Evolutionary conservation across 371 early-diverging fungal genomes (phyloP).

Genomic region (Rhizopus sp.): DNA sequence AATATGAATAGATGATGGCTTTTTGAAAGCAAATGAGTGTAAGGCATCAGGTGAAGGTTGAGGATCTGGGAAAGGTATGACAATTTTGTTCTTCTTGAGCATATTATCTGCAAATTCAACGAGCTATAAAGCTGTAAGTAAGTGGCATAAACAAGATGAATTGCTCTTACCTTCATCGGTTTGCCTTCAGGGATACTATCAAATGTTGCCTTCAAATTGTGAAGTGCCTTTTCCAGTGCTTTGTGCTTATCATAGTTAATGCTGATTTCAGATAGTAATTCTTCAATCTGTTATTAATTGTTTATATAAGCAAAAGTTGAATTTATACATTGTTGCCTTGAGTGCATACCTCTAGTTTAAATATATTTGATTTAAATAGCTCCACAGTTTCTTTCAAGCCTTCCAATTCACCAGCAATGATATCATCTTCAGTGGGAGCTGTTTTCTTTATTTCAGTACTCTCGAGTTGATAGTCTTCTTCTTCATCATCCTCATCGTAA

Average conservation of each 20-base stretch:
- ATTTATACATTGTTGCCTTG: not conserved
- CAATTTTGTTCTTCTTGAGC: conserved; percentile 54
- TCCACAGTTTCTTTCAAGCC: conserved; percentile 80
- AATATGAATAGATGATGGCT: conserved; percentile 77
- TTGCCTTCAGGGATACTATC: conserved; percentile 52
- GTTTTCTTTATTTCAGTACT: conserved; percentile 36
- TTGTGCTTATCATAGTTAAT: conserved; percentile 68
- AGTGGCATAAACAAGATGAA: not conserved
- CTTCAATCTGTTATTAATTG: conserved; percentile 65
- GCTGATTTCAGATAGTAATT: conserved; percentile 74
- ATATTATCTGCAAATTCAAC: conserved; percentile 46
- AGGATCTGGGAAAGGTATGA: conserved; percentile 77
- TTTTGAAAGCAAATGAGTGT: conserved; percentile 75
- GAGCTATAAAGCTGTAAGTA: conserved; percentile 27
- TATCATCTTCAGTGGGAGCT: conserved; percentile 34
- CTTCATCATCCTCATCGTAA: conserved; percentile 48
- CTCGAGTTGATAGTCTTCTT: conserved; percentile 27
- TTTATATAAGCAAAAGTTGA: not conserved
- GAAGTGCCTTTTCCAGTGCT: conserved; percentile 75
- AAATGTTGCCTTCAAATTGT: conserved; percentile 61
- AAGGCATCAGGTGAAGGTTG: conserved; percentile 69
- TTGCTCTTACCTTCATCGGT: conserved; percentile 49
- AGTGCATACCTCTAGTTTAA: conserved; percentile 75
- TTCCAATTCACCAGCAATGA: conserved; percentile 86
- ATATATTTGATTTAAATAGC: conserved; percentile 89